Conservation (phyloP, 2,329 filamentous ascomycete species). For the Bipolaris oryzae region DNA sequence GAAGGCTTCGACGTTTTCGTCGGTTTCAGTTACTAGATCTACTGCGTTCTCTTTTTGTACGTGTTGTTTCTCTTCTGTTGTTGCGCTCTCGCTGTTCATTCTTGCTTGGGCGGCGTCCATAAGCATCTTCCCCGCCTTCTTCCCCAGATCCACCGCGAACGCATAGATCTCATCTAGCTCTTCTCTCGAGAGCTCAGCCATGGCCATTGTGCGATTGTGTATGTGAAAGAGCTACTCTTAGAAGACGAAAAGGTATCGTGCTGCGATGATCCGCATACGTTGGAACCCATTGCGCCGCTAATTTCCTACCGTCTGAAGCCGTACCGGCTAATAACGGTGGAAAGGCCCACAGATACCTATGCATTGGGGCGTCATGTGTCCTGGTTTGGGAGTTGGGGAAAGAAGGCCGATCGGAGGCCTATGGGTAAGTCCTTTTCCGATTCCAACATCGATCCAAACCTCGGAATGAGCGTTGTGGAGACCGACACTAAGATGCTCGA, state of each 20-base stretch:
- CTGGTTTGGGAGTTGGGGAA: neutral
- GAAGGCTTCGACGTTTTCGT: conserved; percentile 75
- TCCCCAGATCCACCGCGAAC: conserved; percentile 73
- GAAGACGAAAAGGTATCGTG: neutral
- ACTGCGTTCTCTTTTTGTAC: conserved; percentile 76
- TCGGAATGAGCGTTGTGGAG: conserved; percentile 6
- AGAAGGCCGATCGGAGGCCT: conserved; percentile 6
- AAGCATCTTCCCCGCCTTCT: conserved; percentile 71
- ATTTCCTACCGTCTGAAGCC: conserved; percentile 7
- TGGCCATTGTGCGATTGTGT: conserved; percentile 14
- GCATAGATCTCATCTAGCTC: conserved; percentile 70
- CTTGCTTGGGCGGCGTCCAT: conserved; percentile 67
- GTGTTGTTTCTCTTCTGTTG: conserved; percentile 46
- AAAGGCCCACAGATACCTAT: neutral
- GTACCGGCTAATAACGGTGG: conserved; percentile 11
- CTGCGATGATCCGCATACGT: neutral
- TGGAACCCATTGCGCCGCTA: neutral
- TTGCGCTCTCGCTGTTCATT: conserved; percentile 50
- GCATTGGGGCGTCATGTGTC: neutral
- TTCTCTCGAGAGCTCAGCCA: conserved; percentile 37
- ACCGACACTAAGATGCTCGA: neutral
- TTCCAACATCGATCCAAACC: conserved; percentile 11
- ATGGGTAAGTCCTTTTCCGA: conserved; percentile 18
- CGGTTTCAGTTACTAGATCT: conserved; percentile 78
- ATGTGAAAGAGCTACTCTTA: neutral